Base-by-base conservation (phyloP, 495 filamentous ascomycete genomes). In the Aspergillus mulundensis region DNA sequence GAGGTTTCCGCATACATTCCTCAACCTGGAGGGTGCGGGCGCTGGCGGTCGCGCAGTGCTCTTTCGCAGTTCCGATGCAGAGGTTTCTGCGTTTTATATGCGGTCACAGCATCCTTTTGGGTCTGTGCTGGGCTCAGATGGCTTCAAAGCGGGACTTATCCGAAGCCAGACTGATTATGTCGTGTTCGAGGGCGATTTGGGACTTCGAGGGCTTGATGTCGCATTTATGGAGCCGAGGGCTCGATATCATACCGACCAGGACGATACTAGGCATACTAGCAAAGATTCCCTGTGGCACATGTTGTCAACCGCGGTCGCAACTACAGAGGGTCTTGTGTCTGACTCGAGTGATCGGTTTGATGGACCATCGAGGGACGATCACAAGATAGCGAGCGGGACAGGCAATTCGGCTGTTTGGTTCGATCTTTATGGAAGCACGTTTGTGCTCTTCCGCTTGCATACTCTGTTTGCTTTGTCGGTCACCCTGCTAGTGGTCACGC, bases 21-120 rank as follows among this genome's bases (percentile, higher is more conserved):
- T 97, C 25, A 98, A 98, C 61, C 80, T 98, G 32, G 94, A 98
- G 70, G 94, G 94, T 12, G 93, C 94, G 38, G 94, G 94, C 43
- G 94, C 93, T 32, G 94, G 94, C 16, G 93, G 94, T 7, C 83
- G 91, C 45, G 93, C 94, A 8, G 87, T 84, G 6, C 69, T 97
- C 8, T 96, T 98, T 70, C 81, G 94, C 32, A 86, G 84, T 47
- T 91, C 90, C 0, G 93, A 97, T 69, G 81, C 83, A 6, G 89
- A 97, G 73, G 89, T 96, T 30, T 94, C 91, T 0, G 79, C 75
- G 47, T 84, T 84, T 20, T 97, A 97, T 70, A 77, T 80, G 58
- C 80, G 79, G 18, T 80, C 81, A 38, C 74, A 79, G 40, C 73
- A 91, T 65, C 91, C 94, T 2, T 96, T 93, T 62, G 94, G 92